Evolutionary conservation across 2,329 filamentous ascomycete species (phyloP), one percentile per base, ranked within the genome.

Genomic region (Neurospora sp.): DNA sequence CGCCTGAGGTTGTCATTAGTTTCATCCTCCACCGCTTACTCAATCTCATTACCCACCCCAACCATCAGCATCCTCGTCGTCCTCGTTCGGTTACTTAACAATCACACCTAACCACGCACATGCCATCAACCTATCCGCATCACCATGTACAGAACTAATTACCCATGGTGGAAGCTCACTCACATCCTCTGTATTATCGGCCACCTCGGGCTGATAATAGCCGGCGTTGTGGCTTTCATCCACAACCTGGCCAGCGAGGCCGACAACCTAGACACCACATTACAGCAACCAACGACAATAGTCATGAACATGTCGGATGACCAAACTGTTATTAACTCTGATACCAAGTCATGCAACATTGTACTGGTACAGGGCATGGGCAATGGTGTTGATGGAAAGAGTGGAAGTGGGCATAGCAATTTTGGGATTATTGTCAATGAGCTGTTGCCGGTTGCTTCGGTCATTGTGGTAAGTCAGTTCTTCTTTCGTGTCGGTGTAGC

Each of bases 131-230:
- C 10, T 65, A 23, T 39, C 5, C 11, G 46, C 40, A 28, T 37
- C 46, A 70, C 17, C 67, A 73, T 73, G 72, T 71, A 72, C 39
- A 69, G 70, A 67, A 73, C 73, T n/a, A 74, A 69, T 15, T 66
- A 75, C 65, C 73, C 69, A n/a, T 39, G 70, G 67, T 75, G 74
- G 74, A 75, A 74, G 71, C 23, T 72, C 37, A 69, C 70, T 38
- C 74, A 75, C 52, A 40, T 73, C 17, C 69, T 70, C 11, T 69
- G 66, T 38, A 74, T 75, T 38, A 68, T 74, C 5, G 70, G 68
- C 38, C 73, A 75, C 28, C 69, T 75, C 15, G 72, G 72, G 6
- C 73, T 75, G 66, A 46, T 71, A 10, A 69, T 71, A 33, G 71
- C 70, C 8, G 72, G 69, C 19, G 66, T 70, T n/a, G 65, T 72